These are phyloP conservation scores for Paxillus involutus DNA, from an alignment of 768 basidiomycete species.

Conservation along the genomic window DNA sequence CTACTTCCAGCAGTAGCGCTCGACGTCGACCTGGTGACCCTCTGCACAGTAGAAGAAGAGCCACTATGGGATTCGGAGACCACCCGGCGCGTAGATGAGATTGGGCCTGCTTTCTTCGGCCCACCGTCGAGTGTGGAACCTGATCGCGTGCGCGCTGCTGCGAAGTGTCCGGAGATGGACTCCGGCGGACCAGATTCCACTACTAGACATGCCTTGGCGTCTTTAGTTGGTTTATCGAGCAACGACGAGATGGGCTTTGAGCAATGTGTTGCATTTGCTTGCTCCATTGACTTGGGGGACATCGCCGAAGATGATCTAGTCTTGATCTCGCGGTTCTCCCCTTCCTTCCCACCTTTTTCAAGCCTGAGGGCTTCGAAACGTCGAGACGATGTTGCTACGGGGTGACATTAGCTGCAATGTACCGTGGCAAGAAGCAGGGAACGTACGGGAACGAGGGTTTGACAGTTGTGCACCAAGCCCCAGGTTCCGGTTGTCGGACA, in stretches of 20 bases:
- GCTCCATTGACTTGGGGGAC: conserved; percentile 1
- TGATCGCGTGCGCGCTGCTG: conserved; percentile 19
- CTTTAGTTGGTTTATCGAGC: conserved; percentile 7
- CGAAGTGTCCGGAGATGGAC: conserved; percentile 30
- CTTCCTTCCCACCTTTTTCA: conserved; percentile 8
- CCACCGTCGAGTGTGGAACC: conserved; percentile 5
- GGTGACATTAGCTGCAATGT: not conserved
- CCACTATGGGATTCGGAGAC: conserved; percentile 17
- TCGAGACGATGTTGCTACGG: conserved; percentile 12
- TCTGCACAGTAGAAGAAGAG: conserved; percentile 4
- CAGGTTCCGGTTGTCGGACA: conserved; percentile 24
- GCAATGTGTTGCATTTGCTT: conserved; percentile 5
- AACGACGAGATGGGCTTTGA: conserved; percentile 13
- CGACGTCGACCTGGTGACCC: not conserved
- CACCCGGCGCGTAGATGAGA: conserved; percentile 14
- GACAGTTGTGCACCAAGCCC: conserved; percentile 8
- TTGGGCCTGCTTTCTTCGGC: not conserved
- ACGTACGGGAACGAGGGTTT: conserved; percentile 22
- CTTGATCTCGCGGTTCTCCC: conserved; percentile 1
- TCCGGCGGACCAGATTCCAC: conserved; percentile 21
- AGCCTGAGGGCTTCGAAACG: conserved; percentile 12
- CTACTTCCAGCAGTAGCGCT: conserved; percentile 2
- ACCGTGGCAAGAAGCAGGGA: not conserved
- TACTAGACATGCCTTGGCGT: conserved; percentile 6
- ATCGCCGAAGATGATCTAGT: conserved; percentile 2